Evolutionary conservation across 306 rosid species (phyloP), one percentile per base, ranked within the genome.

Genomic region (Nissolia schottii): DNA sequence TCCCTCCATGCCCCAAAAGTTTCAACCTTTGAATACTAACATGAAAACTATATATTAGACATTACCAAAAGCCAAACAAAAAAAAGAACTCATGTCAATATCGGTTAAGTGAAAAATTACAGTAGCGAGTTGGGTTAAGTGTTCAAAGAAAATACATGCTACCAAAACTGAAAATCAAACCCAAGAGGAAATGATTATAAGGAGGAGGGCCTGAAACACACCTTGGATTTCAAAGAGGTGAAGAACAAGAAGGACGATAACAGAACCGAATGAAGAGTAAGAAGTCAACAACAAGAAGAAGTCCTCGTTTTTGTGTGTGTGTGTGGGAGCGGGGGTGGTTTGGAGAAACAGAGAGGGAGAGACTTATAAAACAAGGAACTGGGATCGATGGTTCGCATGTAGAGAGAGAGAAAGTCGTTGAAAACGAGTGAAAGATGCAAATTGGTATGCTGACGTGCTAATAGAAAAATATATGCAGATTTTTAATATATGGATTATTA

Each of bases 401-500:
- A 46, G 0, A 51, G 75, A 25, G 59, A 49, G 37, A 61, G 64
- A 56, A 40, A 68, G 81, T 63, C 60, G 83, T 79, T 64, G 84
- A 77, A 79, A 77, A 75, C 82, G 82, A 82, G 85, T 65, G 10
- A 55, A 40, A 75, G n/a, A n/a, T n/a, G n/a, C n/a, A n/a, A n/a
- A n/a, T 3, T 70, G 67, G 77, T 28, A 19, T 13, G 22, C 15
- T 50, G 53, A 74, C 69, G 24, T 7, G 29, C 19, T 7, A 25
- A 63, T 67, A 31, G 37, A 65, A 45, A 45, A 45, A 45, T 4
- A 43, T n/a, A 43, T 37, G 40, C 40, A 37, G 0, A 37, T 37
- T 1, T 9, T 8, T 8, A 8, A 37, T 9, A 9, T 34, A 5
- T n/a, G n/a, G n/a, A n/a, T n/a, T n/a, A n/a, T n/a, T n/a, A n/a